Conservation (phyloP, 208 protist genomes). For the Angomonas deanei region DNA sequence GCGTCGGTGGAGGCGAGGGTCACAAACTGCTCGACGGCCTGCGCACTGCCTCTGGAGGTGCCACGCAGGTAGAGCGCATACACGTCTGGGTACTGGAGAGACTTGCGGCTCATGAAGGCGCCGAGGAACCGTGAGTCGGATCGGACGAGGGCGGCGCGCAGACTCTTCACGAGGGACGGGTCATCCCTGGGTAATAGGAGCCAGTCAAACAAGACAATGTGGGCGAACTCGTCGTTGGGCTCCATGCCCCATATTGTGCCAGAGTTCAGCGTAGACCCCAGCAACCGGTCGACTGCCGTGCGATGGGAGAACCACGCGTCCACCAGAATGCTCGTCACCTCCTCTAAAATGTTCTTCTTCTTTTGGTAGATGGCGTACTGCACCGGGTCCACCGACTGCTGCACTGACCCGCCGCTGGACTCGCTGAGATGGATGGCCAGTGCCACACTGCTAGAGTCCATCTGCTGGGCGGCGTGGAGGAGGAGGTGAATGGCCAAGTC, state of each 20-base stretch:
- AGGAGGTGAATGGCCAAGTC: constrained; percentile 68
- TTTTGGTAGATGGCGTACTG: constrained; percentile 40
- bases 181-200: constrained; percentile 66
- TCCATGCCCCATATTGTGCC: constrained; percentile 86
- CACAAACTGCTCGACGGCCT: constrained; percentile 72
- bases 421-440: constrained; percentile 30
- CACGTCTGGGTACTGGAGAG: constrained; percentile 43
- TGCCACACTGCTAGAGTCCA: constrained; percentile 61
- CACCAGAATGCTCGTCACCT: constrained; percentile 49
- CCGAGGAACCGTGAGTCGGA: constrained; percentile 66
- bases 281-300: constrained; percentile 67
- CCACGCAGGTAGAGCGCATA: constrained; percentile 79
- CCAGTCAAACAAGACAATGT: constrained; percentile 86
- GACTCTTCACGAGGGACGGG: constrained; percentile 26
- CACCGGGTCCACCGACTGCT: neutral
- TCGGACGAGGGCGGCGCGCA: constrained; percentile 64
- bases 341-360: constrained; percentile 54
- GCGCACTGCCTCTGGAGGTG: constrained; percentile 47
- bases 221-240: constrained; percentile 75
- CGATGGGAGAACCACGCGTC: constrained; percentile 74
- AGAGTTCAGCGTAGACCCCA: constrained; percentile 65
- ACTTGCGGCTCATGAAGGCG: constrained; percentile 63
- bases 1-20: constrained; percentile 61
- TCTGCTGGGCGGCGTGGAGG: constrained; percentile 76
- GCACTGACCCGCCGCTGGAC: neutral